A percentile compares a stretch with the other conserved stretches of the same genome.
Evolutionary conservation across 2,329 filamentous ascomycete species (phyloP).

Genomic region (Cladobotryum protrusum): DNA sequence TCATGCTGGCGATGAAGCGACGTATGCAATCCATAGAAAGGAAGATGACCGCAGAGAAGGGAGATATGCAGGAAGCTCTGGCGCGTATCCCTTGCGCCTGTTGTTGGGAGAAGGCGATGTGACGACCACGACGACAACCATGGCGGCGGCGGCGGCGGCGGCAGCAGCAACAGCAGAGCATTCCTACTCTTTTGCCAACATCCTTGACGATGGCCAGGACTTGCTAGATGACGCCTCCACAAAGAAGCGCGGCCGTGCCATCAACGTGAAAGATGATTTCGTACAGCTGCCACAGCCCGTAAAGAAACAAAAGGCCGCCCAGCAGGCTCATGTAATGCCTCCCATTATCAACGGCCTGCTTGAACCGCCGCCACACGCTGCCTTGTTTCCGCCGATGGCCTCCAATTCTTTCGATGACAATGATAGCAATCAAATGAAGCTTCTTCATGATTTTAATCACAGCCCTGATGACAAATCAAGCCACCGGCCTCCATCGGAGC

Average conservation of each 20-base stretch:
- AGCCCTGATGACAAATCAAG: slow-evolving; percentile 21
- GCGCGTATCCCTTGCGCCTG: slow-evolving; percentile 33
- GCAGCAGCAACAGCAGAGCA: slow-evolving; percentile 28
- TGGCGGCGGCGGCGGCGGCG: background rate
- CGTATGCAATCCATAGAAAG: slow-evolving; percentile 16
- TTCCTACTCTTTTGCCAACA: slow-evolving; percentile 39
- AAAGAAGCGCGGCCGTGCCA: slow-evolving; percentile 49
- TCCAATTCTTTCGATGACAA: slow-evolving; percentile 49
- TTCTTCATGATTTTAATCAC: slow-evolving; percentile 37
- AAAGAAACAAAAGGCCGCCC: slow-evolving; percentile 57
- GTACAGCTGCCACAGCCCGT: slow-evolving; percentile 58
- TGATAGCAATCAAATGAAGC: slow-evolving; percentile 34
- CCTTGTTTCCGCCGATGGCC: slow-evolving; percentile 58
- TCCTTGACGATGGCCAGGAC: slow-evolving; percentile 40
- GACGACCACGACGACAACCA: background rate
- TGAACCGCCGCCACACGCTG: slow-evolving; percentile 54
- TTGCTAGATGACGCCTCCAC: slow-evolving; percentile 38
- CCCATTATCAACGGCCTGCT: slow-evolving; percentile 61
- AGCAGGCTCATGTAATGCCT: slow-evolving; percentile 49
- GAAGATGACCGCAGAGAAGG: slow-evolving; percentile 19
- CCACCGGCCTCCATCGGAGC: slow-evolving; percentile 21
- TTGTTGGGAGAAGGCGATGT: slow-evolving; percentile 30
- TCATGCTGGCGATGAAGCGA: slow-evolving; percentile 15
- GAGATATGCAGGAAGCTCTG: slow-evolving; percentile 18
- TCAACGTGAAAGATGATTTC: slow-evolving; percentile 53